Evolutionary conservation across 1,284 basidiomycete genomes (phyloP).

Genomic region (Anthracocystis walkeri): DNA sequence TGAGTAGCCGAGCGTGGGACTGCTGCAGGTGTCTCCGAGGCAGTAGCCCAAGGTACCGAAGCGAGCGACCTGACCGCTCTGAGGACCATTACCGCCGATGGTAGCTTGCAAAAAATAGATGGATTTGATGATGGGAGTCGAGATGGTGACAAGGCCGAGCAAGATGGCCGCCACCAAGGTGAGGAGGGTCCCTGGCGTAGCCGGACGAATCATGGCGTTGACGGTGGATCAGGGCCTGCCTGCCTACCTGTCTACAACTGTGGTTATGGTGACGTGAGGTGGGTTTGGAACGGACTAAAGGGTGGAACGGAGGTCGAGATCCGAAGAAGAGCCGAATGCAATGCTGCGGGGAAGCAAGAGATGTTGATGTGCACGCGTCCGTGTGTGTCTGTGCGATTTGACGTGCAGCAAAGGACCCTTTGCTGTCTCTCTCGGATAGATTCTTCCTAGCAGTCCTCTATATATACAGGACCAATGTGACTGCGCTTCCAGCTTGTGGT

Average conservation of each 20-base stretch:
- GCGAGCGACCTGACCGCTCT: constrained; percentile 37
- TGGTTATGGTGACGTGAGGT: not conserved
- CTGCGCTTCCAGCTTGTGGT: not conserved
- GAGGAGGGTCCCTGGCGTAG: constrained; percentile 60
- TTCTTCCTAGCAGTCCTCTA: too few species aligned
- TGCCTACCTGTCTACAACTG: too few species aligned
- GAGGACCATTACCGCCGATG: constrained; percentile 42
- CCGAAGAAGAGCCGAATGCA: not conserved
- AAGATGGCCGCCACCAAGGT: constrained; percentile 57
- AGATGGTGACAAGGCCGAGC: constrained; percentile 60
- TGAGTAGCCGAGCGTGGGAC: constrained; percentile 53
- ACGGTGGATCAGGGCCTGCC: too few species aligned
- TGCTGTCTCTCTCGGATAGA: too few species aligned
- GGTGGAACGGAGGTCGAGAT: constrained; percentile 11
- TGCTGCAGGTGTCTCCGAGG: constrained; percentile 47
- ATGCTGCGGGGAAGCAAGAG: constrained; percentile 15
- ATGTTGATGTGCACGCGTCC: constrained; percentile 12
- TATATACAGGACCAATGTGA: not conserved
- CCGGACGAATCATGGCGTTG: constrained; percentile 47
- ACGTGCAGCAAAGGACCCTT: not conserved
- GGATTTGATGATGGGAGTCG: constrained; percentile 59
- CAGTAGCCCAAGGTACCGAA: constrained; percentile 61
- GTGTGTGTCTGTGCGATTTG: not conserved
- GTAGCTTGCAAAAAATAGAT: constrained; percentile 62
- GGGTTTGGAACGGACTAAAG: not conserved